These are phyloP conservation scores for Myriosclerotinia curreyana DNA, from an alignment of 2,329 filamentous ascomycete species.

Conservation along the genomic window DNA sequence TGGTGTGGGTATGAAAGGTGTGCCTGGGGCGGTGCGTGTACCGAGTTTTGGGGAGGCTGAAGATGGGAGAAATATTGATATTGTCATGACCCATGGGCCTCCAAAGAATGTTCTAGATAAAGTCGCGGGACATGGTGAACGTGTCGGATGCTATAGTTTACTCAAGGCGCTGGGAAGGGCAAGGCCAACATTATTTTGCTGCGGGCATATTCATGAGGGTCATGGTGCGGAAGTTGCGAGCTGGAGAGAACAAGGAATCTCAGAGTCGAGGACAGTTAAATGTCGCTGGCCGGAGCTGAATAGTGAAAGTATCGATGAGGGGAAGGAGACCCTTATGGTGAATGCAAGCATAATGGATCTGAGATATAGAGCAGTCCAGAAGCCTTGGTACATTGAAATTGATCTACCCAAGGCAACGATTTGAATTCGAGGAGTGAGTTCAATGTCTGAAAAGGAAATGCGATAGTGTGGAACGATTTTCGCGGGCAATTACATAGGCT, in stretches of 20 bases:
- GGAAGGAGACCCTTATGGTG: constrained; percentile 41
- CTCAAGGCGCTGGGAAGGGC: constrained; percentile 50
- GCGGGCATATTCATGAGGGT: constrained; percentile 60
- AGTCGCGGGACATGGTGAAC: constrained; percentile 11
- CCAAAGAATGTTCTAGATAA: constrained; percentile 51
- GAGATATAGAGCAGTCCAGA: constrained; percentile 44
- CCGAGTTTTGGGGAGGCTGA: constrained; percentile 7
- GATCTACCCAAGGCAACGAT: neutral
- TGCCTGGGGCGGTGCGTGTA: constrained; percentile 29
- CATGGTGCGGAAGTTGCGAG: constrained; percentile 55
- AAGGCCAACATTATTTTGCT: constrained; percentile 55
- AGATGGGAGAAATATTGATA: constrained; percentile 42
- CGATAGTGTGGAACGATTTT: neutral
- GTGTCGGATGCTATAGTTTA: constrained; percentile 52
- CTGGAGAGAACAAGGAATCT: constrained; percentile 55
- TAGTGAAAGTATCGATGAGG: neutral
- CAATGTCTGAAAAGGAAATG: neutral
- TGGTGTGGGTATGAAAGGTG: constrained; percentile 24
- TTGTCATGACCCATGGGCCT: constrained; percentile 61
- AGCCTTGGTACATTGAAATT: constrained; percentile 45
- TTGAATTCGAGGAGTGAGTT: neutral
- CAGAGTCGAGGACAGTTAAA: neutral
- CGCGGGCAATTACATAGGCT: neutral
- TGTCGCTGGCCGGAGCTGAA: neutral
- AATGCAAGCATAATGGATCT: constrained; percentile 55